Conservation (phyloP, 2,329 filamentous ascomycete species). For the Penicillium olsonii region DNA sequence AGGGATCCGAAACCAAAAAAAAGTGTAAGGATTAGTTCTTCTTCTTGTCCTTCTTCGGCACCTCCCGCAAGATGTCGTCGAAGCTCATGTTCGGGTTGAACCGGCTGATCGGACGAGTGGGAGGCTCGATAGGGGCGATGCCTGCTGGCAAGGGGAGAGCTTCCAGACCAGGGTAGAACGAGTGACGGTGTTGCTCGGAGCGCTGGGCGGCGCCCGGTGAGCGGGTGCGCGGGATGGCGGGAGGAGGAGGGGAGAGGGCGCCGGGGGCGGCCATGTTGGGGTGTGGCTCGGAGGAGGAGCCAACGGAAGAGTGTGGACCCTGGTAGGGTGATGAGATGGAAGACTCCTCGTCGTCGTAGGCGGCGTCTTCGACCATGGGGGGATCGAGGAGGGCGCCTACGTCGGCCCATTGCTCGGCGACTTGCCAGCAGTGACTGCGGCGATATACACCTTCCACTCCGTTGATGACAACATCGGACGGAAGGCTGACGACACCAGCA, state of each 20-base stretch:
- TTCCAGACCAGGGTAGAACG: constrained; percentile 48
- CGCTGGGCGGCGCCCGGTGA: constrained; percentile 33
- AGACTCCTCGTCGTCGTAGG: constrained; percentile 40
- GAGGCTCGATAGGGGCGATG: constrained; percentile 43
- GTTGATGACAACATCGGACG: constrained; percentile 65
- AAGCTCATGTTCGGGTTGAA: constrained; percentile 53
- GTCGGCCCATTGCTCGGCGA: constrained; percentile 62
- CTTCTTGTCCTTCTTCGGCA: constrained; percentile 42
- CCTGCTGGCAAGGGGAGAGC: constrained; percentile 46
- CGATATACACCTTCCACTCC: constrained; percentile 69
- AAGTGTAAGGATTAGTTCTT: constrained; percentile 25
- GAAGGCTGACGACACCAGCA: constrained; percentile 61
- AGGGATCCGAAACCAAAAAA: constrained; percentile 11
- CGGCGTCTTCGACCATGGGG: constrained; percentile 34
- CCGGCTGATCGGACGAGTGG: constrained; percentile 40
- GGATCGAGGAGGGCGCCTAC: constrained; percentile 38
- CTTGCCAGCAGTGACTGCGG: constrained; percentile 69
- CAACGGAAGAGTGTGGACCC: constrained; percentile 39
- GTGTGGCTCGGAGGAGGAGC: constrained; percentile 38
- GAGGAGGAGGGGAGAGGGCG: constrained; percentile 36
- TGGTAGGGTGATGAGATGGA: constrained; percentile 42
- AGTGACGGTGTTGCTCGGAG: constrained; percentile 44
- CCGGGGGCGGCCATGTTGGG: constrained; percentile 34
- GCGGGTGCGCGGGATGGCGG: constrained; percentile 37
- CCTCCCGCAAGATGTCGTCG: constrained; percentile 49